These are phyloP conservation scores for Cenchrus americanus DNA, from an alignment of 176 grass and related monocot species.

Conservation along the genomic window DNA sequence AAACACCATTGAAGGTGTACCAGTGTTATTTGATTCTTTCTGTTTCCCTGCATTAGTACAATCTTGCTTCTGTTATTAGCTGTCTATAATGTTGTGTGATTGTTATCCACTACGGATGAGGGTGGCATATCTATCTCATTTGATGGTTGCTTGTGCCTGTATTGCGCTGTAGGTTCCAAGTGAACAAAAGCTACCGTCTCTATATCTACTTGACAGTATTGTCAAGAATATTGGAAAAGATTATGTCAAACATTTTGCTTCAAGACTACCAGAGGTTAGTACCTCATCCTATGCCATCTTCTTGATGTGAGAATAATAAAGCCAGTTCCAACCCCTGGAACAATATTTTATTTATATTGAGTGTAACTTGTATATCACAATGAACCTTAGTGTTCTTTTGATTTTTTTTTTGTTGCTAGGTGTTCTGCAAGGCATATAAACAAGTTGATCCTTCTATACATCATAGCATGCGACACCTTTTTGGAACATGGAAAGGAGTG, in stretches of 20 bases:
- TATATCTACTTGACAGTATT: slow-evolving; percentile 98
- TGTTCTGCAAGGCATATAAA: slow-evolving; percentile 96
- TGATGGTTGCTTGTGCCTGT: slow-evolving; percentile 33
- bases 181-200: slow-evolving; percentile 93
- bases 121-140: slow-evolving; percentile 31
- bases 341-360: slow-evolving; percentile 19
- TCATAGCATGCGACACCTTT: slow-evolving; percentile 97
- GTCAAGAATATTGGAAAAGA: slow-evolving; percentile 99
- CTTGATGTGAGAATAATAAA: slow-evolving; percentile 11
- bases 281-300: slow-evolving; percentile 11
- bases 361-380: slow-evolving; percentile 24
- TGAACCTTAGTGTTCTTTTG: slow-evolving; percentile 27
- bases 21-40: neutral
- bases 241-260: slow-evolving; percentile 92
- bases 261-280: slow-evolving; percentile 79
- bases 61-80: slow-evolving; percentile 4
- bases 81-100: slow-evolving; percentile 6
- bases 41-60: slow-evolving; percentile 6
- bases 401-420: slow-evolving; percentile 52
- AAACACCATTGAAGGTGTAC: neutral
- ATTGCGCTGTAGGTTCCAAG: slow-evolving; percentile 67
- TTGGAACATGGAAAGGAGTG: slow-evolving; percentile 99
- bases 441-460: slow-evolving; percentile 86
- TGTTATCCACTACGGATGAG: slow-evolving; percentile 19
- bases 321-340: neutral